phyloP scores from a whole-genome alignment of 495 filamentous ascomycete genomes.

The Pyrenopolyporus hunteri region DNA sequence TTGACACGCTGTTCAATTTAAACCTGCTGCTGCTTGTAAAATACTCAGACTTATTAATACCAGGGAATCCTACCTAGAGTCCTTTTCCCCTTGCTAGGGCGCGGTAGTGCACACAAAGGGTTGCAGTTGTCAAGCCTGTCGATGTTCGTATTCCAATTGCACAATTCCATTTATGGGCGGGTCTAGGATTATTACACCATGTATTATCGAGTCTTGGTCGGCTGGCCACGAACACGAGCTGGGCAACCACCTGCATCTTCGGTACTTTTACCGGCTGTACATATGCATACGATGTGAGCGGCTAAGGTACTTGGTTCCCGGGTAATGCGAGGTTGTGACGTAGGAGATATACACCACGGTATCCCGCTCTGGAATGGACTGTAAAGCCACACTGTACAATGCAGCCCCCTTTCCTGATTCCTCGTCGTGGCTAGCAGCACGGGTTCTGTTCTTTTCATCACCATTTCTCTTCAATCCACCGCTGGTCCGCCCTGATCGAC shows the following conservation, averaged over 20 bases:
- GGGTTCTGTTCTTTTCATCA: conserved; percentile 20
- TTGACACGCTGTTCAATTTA: too few species aligned
- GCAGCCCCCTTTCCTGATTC: conserved; percentile 30
- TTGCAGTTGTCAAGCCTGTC: conserved; percentile 11
- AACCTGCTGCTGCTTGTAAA: too few species aligned
- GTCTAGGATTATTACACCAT: conserved; percentile 7
- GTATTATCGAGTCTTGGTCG: conserved; percentile 15
- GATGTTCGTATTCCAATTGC: conserved; percentile 24
- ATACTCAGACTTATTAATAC: too few species aligned
- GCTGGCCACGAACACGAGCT: conserved; percentile 28
- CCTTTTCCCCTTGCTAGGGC: conserved; percentile 4
- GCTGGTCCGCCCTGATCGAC: conserved; percentile 8
- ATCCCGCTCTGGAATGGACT: conserved; percentile 6
- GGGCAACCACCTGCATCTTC: conserved; percentile 6
- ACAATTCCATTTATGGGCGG: conserved; percentile 25
- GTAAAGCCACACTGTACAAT: conserved; percentile 11
- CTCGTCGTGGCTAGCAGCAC: conserved; percentile 20
- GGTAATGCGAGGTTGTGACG: conserved; percentile 21
- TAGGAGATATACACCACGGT: conserved; percentile 29
- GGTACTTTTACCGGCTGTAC: conserved; percentile 6
- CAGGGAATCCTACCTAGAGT: too few species aligned
- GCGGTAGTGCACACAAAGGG: conserved; percentile 3
- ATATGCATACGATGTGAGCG: neutral
- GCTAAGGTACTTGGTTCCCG: conserved; percentile 3
- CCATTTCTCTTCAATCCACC: conserved; percentile 8